phyloP scores from a whole-genome alignment of 768 basidiomycete genomes.

The Tubosaeta sp. region DNA sequence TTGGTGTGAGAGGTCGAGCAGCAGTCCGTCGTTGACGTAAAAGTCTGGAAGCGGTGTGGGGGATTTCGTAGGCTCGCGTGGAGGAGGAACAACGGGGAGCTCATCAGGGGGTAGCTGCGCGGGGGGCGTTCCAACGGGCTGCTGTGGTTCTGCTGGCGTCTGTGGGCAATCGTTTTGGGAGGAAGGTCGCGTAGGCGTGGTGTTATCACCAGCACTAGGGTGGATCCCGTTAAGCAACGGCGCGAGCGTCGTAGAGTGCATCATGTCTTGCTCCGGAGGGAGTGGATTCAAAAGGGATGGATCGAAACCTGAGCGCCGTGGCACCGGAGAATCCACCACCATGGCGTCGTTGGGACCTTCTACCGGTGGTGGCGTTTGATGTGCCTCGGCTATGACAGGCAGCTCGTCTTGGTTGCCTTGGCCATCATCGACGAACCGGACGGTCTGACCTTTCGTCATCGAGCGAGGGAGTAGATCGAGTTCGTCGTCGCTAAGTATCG shows the following conservation, averaged over 20 bases:
- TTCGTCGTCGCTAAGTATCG: conserved; percentile 42
- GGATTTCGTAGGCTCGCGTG: conserved; percentile 47
- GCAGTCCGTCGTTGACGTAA: conserved; percentile 47
- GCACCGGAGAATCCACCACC: conserved; percentile 34
- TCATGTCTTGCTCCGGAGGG: conserved; percentile 29
- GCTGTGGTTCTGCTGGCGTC: conserved; percentile 5
- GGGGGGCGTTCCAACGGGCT: conserved; percentile 6
- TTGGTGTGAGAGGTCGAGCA: conserved; percentile 46
- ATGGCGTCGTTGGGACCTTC: conserved; percentile 24
- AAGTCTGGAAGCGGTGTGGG: conserved; percentile 81
- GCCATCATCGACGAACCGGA: conserved; percentile 48
- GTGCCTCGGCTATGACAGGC: conserved; percentile 10
- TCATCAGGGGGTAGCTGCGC: conserved; percentile 8
- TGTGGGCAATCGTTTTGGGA: conserved; percentile 10
- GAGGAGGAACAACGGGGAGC: conserved; percentile 20
- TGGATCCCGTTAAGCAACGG: conserved; percentile 23
- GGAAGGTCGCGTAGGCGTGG: background rate
- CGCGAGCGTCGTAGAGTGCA: conserved; percentile 19
- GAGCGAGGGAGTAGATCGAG: conserved; percentile 36
- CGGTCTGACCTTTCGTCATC: conserved; percentile 32
- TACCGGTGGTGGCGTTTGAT: background rate
- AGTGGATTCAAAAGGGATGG: conserved; percentile 52
- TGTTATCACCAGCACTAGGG: conserved; percentile 1
- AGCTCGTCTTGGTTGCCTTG: conserved; percentile 13
- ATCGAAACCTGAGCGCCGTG: conserved; percentile 44